Evolutionary conservation across 2,329 filamentous ascomycete species (phyloP), one percentile per base, ranked within the genome.

Genomic region (Talaromyces sp.): DNA sequence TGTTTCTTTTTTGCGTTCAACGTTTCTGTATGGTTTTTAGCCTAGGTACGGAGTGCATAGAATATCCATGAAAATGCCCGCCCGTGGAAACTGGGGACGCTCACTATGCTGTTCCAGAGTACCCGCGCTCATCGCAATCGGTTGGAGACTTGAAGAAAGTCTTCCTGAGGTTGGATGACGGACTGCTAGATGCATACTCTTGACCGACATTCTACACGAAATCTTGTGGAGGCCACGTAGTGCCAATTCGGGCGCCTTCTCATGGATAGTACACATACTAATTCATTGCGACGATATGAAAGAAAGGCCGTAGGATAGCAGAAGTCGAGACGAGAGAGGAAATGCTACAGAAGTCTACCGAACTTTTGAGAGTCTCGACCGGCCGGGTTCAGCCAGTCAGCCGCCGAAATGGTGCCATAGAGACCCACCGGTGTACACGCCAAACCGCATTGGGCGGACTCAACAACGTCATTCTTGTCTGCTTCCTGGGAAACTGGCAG

Each of bases 381-480:
- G n/a, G 31, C 50, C 50, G 19, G 52, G 19, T 35, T 54, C 52
- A 56, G 52, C 52, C 50, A 56, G 19, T 56, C 52, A 56, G 52
- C 52, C 52, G 33, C 52, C 52, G 52, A 33, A 25, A 45, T 19
- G 39, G 56, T 15, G 37, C 56, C 31, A 37, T 56, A 10, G 33
- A 15, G 52, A 39, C 9, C 52, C 52, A 37, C 33, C 33, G 25
- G 37, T 54, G 25, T 27, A 49, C 4, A 27, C 56, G 11, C 64
- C 59, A 66, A 60, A n/a, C 64, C 35, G 43, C 41, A 33, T 43
- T 49, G 50, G 63, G 54, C 13, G 6, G 13, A 22, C 10, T 27
- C 41, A 66, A 62, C 60, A 62, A 66, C 64, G 64, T 66, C 64
- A 66, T 62, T 58, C 64, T 54, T 62, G 60, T 65, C 63, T 65